Evolutionary conservation across 192 early-diverging fungal species (phyloP), one percentile per base, ranked within the genome.

Genomic region (Coemansia sp.): DNA sequence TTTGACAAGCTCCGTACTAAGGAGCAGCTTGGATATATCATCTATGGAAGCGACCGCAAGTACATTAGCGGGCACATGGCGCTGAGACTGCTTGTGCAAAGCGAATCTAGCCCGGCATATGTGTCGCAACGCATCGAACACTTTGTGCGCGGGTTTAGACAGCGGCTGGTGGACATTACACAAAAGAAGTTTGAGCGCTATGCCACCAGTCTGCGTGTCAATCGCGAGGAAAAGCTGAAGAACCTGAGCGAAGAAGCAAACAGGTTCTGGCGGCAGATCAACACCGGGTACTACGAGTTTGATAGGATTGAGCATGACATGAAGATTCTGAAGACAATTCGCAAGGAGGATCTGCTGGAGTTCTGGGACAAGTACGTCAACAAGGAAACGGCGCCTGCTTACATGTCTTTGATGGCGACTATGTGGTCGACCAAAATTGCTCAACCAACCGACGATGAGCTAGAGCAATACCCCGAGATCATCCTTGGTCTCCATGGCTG

Each of bases 1-100:
- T 99, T 98, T 78, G 90, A 98, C 80, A 90, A 95, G 67, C 80
- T 99, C 57, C 86, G 97, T 22, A 99, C 97, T 16, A 95, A 98
- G 74, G 91, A 93, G 72, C 88, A 92, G 69, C 85, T 93, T 10
- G 92, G 92, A 2, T 91, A 92, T 69, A 77, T 88, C 20, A 87
- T 91, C 7, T 77, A 76, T 51, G 84, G 86, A 64, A 84, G 77
- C 16, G 50, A 80, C 13, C 79, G 79, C 69, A 73, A 90, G 57
- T 90, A 90, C 76, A 86, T 85, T 61, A 88, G 91, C 37, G 93
- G 94, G 5, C 85, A 84, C 17, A 90, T 94, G 74, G 88, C 90
- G 37, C 84, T 94, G 50, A 79, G 93, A 0, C 81, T 98, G 56
- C 86, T 96, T 54, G 75, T 99, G 40, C 95, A 99, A 67, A 94